Conservation (phyloP, 257 asterid species). For the Nicotiana paniculata region DNA sequence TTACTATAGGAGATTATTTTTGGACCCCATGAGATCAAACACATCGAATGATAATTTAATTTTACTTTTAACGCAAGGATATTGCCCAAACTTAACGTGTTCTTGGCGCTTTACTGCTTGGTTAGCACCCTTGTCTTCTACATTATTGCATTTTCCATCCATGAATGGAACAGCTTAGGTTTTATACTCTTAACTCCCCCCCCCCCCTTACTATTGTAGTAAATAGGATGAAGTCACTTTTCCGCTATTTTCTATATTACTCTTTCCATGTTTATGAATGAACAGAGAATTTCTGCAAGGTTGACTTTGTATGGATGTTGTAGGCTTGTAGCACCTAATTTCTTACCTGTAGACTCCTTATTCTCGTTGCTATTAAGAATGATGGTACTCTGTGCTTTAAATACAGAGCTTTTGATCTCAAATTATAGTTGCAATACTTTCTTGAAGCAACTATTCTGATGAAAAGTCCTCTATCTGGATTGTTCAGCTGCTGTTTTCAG, state of each 20-base stretch:
- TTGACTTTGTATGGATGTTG: neutral
- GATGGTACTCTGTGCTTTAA: neutral
- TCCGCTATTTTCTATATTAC: neutral
- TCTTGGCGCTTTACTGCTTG: neutral
- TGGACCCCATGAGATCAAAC: neutral
- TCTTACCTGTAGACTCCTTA: neutral
- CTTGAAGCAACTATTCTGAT: neutral
- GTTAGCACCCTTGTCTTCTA: neutral
- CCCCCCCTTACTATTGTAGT: neutral
- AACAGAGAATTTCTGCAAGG: neutral
- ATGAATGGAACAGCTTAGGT: neutral
- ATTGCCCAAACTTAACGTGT: neutral
- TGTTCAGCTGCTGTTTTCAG: constrained; percentile 43
- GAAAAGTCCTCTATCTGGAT: neutral
- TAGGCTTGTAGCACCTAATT: neutral
- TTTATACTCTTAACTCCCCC: neutral
- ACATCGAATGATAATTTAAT: neutral
- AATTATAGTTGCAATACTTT: neutral
- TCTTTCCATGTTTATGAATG: neutral
- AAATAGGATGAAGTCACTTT: neutral
- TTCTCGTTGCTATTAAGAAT: neutral
- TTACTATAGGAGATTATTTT: neutral
- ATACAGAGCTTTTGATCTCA: neutral
- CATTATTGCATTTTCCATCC: neutral
- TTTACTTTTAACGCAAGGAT: neutral